A percentile compares a stretch with the other conserved stretches of the same genome.
Evolutionary conservation across 768 basidiomycete genomes (phyloP).

Genomic region (Zangia roseola): DNA sequence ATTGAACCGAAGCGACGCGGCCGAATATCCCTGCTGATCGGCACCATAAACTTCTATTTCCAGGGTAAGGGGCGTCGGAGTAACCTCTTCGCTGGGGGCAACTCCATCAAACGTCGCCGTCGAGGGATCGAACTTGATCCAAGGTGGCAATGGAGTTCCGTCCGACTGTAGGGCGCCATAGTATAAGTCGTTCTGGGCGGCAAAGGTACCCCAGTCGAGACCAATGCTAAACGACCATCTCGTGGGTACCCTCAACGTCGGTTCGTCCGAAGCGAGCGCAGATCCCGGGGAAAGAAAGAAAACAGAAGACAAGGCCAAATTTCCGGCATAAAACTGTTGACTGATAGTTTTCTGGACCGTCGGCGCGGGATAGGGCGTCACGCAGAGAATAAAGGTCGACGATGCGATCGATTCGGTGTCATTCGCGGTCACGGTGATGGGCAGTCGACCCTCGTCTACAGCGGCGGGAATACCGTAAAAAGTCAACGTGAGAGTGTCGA

Average conservation of each 20-base stretch:
- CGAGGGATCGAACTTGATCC: constrained; percentile 68
- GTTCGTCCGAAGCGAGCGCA: constrained; percentile 48
- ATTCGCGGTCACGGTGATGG: constrained; percentile 62
- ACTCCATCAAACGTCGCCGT: constrained; percentile 78
- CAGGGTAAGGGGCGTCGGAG: constrained; percentile 42
- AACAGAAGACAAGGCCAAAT: constrained; percentile 73
- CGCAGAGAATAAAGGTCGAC: constrained; percentile 54
- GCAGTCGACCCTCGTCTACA: constrained; percentile 59
- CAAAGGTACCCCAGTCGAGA: constrained; percentile 64
- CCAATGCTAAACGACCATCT: constrained; percentile 92
- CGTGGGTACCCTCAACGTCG: constrained; percentile 70
- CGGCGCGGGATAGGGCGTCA: constrained; percentile 54
- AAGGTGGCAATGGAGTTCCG: constrained; percentile 69
- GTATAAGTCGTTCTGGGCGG: constrained; percentile 45
- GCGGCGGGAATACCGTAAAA: constrained; percentile 69
- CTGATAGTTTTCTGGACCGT: constrained; percentile 50
- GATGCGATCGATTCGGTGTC: constrained; percentile 52
- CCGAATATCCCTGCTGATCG: constrained; percentile 71
- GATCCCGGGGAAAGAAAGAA: constrained; percentile 62
- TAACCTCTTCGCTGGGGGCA: constrained; percentile 49
- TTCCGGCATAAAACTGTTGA: constrained; percentile 59
- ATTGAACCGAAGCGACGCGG: constrained; percentile 57
- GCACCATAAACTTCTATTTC: constrained; percentile 64
- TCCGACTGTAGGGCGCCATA: constrained; percentile 66
- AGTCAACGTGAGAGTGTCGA: constrained; percentile 56